Base-by-base conservation (phyloP, 1,284 basidiomycete species). In the Apiotrichum sp. region DNA sequence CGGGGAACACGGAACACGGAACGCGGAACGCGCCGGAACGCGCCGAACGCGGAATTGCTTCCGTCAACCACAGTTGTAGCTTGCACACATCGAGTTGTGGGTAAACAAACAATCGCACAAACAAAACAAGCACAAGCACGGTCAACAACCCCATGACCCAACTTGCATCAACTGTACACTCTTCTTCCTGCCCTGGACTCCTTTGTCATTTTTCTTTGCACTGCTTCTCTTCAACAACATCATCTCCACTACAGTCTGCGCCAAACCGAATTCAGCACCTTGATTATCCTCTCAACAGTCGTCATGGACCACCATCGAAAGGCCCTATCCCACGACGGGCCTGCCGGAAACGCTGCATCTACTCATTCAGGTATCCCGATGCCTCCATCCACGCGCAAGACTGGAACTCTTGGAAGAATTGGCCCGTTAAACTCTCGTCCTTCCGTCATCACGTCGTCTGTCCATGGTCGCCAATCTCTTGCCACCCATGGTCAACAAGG, bases 261-360 rank as follows among this genome's bases (percentile, higher is more conserved):
- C 33, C 11, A 3, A 2, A 14, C 5, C 29, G 7, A 29, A 33
- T 32, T 13, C 31, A 45, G 32, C 44, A 58, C 16, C 14, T 22
- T 11, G 3, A 36, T 1, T 34, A 38, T 36, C 13, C 14, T 1
- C 32, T 16, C 6, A 9, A 46, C 10, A 4, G 9, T 2, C 31
- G 77, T 65, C 56, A 80, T 80, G 74, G 84, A 84, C 62, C 67
- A 74, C 44, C 78, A 79, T 35, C 79, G 84, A 46, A 79, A 82
- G 42, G 84, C 69, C 0, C 62, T 84, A 35, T 81, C 81, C 0
- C 79, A 86, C 74, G 84, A 83, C 47, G 80, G 86, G 50, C 74
- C 80, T 3, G 72, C 82, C 61, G 79, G 78, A 13, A 83, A 80
- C 65, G 68, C 68, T 47, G 80, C 54, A 33, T n/a, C 78, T 40